Conservation (phyloP, 805 yeast genomes). For the Kuraishia floccosa region DNA sequence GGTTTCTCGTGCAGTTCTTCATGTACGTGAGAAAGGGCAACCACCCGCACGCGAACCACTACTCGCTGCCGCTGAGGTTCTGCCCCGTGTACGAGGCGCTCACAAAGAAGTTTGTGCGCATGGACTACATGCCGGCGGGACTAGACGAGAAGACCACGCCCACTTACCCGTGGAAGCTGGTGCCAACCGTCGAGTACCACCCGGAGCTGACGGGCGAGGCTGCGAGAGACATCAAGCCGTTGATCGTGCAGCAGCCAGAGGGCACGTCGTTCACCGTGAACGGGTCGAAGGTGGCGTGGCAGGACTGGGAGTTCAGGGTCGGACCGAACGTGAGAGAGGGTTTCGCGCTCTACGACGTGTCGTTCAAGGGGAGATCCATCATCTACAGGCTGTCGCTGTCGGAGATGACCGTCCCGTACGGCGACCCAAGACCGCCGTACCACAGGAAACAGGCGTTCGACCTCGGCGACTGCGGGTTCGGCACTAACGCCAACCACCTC, state of each 20-base stretch:
- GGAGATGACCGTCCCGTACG: slow-evolving; percentile 86
- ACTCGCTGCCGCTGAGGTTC: slow-evolving; percentile 62
- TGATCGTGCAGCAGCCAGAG: slow-evolving; percentile 63
- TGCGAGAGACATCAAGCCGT: slow-evolving; percentile 54
- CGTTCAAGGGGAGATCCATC: slow-evolving; percentile 66
- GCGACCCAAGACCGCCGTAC: slow-evolving; percentile 75
- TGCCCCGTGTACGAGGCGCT: slow-evolving; percentile 62
- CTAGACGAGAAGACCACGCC: slow-evolving; percentile 44
- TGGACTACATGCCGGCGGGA: slow-evolving; percentile 68
- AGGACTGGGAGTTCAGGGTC: slow-evolving; percentile 74
- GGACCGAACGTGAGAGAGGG: slow-evolving; percentile 71
- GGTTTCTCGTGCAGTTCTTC: slow-evolving; percentile 61
- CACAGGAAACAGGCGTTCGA: slow-evolving; percentile 85
- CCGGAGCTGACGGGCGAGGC: slow-evolving; percentile 54
- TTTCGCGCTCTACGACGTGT: slow-evolving; percentile 58
- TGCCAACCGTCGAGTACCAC: slow-evolving; percentile 58
- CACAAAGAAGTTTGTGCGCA: slow-evolving; percentile 50
- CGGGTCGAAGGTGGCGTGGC: slow-evolving; percentile 62
- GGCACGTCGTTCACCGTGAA: slow-evolving; percentile 60
- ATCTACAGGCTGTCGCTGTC: slow-evolving; percentile 64
- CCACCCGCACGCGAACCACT: slow-evolving; percentile 66
- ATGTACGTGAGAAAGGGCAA: slow-evolving; percentile 59
- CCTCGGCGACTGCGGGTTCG: slow-evolving; percentile 79
- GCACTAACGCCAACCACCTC: slow-evolving; percentile 58
- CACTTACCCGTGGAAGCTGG: slow-evolving; percentile 51